Base-by-base conservation (phyloP, 257 asterid species). In the Plantago elongata region DNA sequence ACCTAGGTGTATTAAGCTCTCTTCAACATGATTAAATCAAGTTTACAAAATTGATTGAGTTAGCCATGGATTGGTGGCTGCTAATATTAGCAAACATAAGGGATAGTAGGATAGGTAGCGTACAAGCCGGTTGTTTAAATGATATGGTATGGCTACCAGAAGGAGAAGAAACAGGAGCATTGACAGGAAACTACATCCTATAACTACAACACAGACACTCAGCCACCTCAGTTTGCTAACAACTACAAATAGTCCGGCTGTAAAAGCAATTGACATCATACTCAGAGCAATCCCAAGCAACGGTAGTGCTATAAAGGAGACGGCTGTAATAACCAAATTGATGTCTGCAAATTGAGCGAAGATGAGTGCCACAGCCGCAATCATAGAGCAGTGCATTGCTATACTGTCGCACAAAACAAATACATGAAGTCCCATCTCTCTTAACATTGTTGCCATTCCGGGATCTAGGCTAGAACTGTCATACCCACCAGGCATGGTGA, bases 401-500 rank as follows among this genome's bases (percentile, higher is more conserved):
- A 73, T n/a, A 44, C 77, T 50, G 56, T 76, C 76, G 3, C 79
- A 73, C 6, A 79, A 54, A 8, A 76, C 74, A 56, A 76, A 79
- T 15, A 51, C 13, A 7, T 73, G 82, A 52, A 79, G 76, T 15
- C 47, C 71, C 7, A 13, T 63, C 13, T 68, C 27, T 13, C 60
- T 57, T 46, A 74, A 52, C 82, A 73, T 67, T 47, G 62, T 69
- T n/a, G 85, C 82, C 45, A 70, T 73, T 13, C 85, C 81, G 14
- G 40, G 22, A 54, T 56, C 44, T 14, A 37, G 48, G 9, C 30
- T 46, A 4, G 77, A 63, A 56, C 50, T 75, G n/a, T 34, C 60
- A 42, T 72, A 69, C 29, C 84, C 81, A 9, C 84, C 81, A 2
- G 84, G 84, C 65, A 79, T 42, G 11, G 81, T 73, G 69, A 75